phyloP scores from a whole-genome alignment of 306 rosid species.

The Albizia julibrissin region DNA sequence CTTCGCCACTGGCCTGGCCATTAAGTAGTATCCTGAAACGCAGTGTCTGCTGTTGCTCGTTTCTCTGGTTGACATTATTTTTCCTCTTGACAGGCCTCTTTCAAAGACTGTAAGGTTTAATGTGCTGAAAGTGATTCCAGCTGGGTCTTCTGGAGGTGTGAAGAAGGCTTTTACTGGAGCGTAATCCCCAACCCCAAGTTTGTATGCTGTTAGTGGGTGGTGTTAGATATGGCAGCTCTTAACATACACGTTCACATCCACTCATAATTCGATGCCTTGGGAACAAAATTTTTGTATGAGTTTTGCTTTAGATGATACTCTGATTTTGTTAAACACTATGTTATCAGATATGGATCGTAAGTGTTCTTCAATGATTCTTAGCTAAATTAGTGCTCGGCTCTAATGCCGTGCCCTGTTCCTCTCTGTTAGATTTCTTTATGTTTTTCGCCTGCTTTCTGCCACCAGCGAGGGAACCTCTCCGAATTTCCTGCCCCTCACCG shows the following conservation, averaged over 20 bases:
- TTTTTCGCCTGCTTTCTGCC: not conserved
- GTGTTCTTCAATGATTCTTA: not conserved
- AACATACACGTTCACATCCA: constrained; percentile 2
- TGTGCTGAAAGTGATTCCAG: constrained; percentile 68
- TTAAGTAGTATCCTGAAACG: not conserved
- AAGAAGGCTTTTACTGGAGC: constrained; percentile 72
- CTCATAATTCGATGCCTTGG: not conserved
- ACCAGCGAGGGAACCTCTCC: not conserved
- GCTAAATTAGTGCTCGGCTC: not conserved
- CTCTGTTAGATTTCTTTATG: not conserved
- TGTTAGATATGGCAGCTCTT: constrained; percentile 38
- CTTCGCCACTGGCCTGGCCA: not conserved
- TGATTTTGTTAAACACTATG: constrained; percentile 3
- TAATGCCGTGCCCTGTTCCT: not conserved
- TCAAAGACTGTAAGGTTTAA: constrained; percentile 75
- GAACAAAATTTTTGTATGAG: not conserved
- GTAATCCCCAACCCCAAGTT: not conserved
- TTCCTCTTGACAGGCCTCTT: constrained; percentile 50
- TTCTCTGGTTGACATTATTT: not conserved
- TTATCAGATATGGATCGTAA: not conserved
- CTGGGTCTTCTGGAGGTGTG: constrained; percentile 62
- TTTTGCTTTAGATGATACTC: constrained; percentile 1
- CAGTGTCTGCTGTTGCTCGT: not conserved
- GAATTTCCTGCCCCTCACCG: too few relatives aligned
- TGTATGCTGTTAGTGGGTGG: constrained; percentile 19